These are phyloP conservation scores for Pseudonectria foliicola DNA, from an alignment of 2,329 filamentous ascomycete genomes.

Conservation along the genomic window DNA sequence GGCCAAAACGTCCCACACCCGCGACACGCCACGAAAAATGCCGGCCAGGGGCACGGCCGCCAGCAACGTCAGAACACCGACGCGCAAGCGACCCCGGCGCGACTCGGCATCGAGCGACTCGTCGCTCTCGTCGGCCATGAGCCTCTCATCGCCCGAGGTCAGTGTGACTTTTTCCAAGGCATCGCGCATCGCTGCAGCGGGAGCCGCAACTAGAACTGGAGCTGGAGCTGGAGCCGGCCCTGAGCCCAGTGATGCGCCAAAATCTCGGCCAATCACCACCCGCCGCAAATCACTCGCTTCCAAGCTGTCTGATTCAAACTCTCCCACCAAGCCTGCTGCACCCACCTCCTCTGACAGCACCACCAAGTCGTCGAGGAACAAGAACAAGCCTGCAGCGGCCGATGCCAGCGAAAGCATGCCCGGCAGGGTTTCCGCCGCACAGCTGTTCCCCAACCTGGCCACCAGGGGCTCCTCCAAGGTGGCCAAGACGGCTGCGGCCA, in stretches of 20 bases:
- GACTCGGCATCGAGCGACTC: conserved; percentile 36
- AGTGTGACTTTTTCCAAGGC: conserved; percentile 13
- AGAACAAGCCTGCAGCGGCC: not conserved
- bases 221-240: conserved; percentile 4
- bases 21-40: conserved; percentile 8
- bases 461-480: conserved; percentile 18
- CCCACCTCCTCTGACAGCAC: conserved; percentile 16
- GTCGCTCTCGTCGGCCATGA: conserved; percentile 34
- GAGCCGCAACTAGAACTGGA: not conserved
- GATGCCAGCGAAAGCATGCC: conserved; percentile 29
- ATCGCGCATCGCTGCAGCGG: conserved; percentile 1
- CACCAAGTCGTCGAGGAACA: not conserved
- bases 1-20: conserved; percentile 26
- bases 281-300: conserved; percentile 33
- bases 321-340: conserved; percentile 22
- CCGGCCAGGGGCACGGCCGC: not conserved
- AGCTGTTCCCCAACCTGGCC: conserved; percentile 26
- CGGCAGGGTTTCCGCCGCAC: conserved; percentile 29
- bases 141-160: conserved; percentile 32
- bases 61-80: conserved; percentile 27
- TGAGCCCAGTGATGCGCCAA: conserved; percentile 30
- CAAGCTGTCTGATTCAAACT: conserved; percentile 31
- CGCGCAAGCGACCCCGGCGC: conserved; percentile 27
- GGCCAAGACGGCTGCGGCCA: conserved; percentile 21
- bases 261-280: conserved; percentile 33